Percentiles rank a stretch among this genome's conserved stretches.
Evolutionary conservation across 192 early-diverging fungal species (phyloP).

Genomic region (Pilobolus umbonatus): DNA sequence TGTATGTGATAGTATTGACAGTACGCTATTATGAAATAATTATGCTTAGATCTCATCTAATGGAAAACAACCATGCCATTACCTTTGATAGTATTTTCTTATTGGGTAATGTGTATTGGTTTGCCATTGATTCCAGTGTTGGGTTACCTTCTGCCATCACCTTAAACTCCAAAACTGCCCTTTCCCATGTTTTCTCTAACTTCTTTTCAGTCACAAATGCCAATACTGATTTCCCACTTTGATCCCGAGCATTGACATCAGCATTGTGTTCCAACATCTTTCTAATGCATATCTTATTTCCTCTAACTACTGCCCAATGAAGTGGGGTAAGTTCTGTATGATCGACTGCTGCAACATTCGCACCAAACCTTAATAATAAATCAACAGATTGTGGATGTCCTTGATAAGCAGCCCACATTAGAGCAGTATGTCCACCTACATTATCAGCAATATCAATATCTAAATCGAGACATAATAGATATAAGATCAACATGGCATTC

Average conservation of each 20-base stretch:
- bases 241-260: slow-evolving; percentile 58
- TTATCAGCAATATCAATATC: slow-evolving; percentile 72
- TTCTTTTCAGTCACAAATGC: slow-evolving; percentile 75
- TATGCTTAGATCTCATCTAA: not conserved
- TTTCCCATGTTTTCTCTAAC: slow-evolving; percentile 40
- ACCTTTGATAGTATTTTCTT: too few relatives aligned
- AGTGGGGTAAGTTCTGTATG: slow-evolving; percentile 73
- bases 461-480: slow-evolving; percentile 64
- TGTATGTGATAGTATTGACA: slow-evolving; percentile 62
- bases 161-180: slow-evolving; percentile 47
- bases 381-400: slow-evolving; percentile 68
- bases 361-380: slow-evolving; percentile 65
- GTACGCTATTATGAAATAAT: slow-evolving; percentile 36
- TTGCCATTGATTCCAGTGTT: slow-evolving; percentile 11
- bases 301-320: slow-evolving; percentile 84
- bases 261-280: slow-evolving; percentile 74
- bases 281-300: slow-evolving; percentile 48
- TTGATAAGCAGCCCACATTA: slow-evolving; percentile 96
- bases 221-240: slow-evolving; percentile 70
- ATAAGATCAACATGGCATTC: slow-evolving; percentile 70
- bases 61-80: not conserved
- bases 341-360: slow-evolving; percentile 66
- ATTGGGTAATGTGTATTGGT: not conserved
- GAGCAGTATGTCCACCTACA: slow-evolving; percentile 75
- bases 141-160: slow-evolving; percentile 27